phyloP scores from a whole-genome alignment of 495 filamentous ascomycete genomes.

The Xylaria castorea region DNA sequence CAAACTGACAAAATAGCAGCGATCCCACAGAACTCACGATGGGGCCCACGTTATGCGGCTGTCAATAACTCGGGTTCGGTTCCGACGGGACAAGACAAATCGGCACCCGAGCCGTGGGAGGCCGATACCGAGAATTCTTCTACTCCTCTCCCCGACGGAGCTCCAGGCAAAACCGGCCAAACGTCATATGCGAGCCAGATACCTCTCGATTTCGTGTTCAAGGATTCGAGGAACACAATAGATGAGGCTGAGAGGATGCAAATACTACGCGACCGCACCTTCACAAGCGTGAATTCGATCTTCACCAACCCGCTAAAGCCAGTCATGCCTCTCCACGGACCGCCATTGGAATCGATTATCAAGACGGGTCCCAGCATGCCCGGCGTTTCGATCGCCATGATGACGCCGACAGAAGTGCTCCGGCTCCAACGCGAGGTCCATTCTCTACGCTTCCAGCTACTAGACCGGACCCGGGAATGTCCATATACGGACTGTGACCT shows the following conservation, averaged over 20 bases:
- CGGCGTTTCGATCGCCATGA: conserved; percentile 42
- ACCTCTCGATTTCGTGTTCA: conserved; percentile 20
- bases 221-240: conserved; percentile 13
- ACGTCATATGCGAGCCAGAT: not conserved
- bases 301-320: conserved; percentile 40
- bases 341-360: conserved; percentile 46
- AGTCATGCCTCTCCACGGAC: conserved; percentile 43
- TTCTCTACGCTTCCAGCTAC: conserved; percentile 41
- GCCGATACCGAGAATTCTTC: not conserved
- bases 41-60: conserved; percentile 18
- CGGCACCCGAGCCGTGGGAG: not conserved
- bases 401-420: conserved; percentile 49
- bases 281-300: conserved; percentile 27
- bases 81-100: not conserved
- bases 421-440: conserved; percentile 43
- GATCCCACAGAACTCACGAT: not conserved
- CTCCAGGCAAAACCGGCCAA: not conserved
- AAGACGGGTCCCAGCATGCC: conserved; percentile 42
- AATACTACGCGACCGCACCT: conserved; percentile 31
- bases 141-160: not conserved
- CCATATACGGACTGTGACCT: conserved; percentile 42
- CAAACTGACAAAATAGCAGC: conserved; percentile 22
- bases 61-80: not conserved
- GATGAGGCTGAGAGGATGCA: conserved; percentile 14
- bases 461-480: conserved; percentile 44